Base-by-base conservation (phyloP, 768 basidiomycete species). In the Suillus americanus region DNA sequence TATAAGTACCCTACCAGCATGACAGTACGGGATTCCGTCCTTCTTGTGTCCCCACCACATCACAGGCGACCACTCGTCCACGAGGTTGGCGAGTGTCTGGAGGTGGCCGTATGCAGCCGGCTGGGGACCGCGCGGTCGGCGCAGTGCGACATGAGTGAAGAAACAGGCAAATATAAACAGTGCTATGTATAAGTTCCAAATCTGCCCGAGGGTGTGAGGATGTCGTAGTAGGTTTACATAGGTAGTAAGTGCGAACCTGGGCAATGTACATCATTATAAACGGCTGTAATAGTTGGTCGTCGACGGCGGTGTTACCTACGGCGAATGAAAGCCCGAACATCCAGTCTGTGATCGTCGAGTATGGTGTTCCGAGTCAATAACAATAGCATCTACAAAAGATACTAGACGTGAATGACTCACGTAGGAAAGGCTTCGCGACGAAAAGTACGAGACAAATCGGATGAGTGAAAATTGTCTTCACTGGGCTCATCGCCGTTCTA, bases 311-410 rank as follows among this genome's bases (percentile, higher is more conserved):
- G 41, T 8, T 10, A 20, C 9, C 7, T 3, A 45, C 2, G 5
- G 61, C 67, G 48, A 73, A 69, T 10, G 72, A 71, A 23, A 76
- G 69, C 9, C 71, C 73, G 43, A 76, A 69, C 73, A 76, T 75
- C 73, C 73, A 75, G 54, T 75, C 74, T 75, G 53, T 43, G 5
- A 43, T 18, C 41, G 9, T 50, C 2, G 6, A 50, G 6, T 6
- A 50, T 50, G 0, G 23, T 28, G 25, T 50, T 38, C 61, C 64
- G 16, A 53, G 23, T 25, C 4, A 45, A 50, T 37, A 62, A 13
- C 13, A 20, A 51, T 30, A 3, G 0, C 30, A 30, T 4, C 30
- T n/a, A n/a, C n/a, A n/a, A n/a, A n/a, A n/a, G 30, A 16, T 14
- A 25, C 20, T 33, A 35, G 13, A 16, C 25, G 1, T 3, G 33